Conservation (phyloP, 768 basidiomycete species). For the Strobilomyces dryophilus region DNA sequence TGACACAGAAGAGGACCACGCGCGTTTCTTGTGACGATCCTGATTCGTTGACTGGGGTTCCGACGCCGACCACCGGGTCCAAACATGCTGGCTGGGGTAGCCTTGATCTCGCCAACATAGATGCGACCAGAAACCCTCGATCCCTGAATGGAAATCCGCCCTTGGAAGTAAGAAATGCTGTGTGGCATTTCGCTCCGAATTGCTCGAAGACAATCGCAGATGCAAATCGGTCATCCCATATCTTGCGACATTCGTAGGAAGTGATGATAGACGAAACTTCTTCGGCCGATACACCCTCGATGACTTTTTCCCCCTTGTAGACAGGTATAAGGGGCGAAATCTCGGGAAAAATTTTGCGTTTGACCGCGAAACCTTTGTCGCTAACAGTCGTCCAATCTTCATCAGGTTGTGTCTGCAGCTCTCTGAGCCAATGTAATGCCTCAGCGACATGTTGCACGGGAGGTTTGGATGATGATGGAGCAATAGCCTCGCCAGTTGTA, state of each 20-base stretch:
- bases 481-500: conserved; percentile 33
- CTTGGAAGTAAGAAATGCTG: conserved; percentile 68
- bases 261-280: conserved; percentile 76
- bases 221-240: conserved; percentile 87
- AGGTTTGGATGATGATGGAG: conserved; percentile 52
- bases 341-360: conserved; percentile 70
- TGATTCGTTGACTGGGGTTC: conserved; percentile 16
- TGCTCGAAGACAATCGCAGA: conserved; percentile 66
- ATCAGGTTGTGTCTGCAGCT: conserved; percentile 55
- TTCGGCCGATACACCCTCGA: conserved; percentile 91
- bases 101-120: conserved; percentile 61
- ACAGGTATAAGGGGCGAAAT: conserved; percentile 81
- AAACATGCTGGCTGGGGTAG: conserved; percentile 34
- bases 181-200: conserved; percentile 71
- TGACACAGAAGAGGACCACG: conserved; percentile 76
- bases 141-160: conserved; percentile 89
- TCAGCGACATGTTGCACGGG: conserved; percentile 83
- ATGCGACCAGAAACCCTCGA: conserved; percentile 79
- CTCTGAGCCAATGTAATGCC: conserved; percentile 75
- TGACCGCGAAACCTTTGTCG: conserved; percentile 72
- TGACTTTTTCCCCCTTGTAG: conserved; percentile 84
- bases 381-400: conserved; percentile 74
- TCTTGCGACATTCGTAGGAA: conserved; percentile 65
- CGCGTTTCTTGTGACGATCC: conserved; percentile 40
- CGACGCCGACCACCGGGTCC: conserved; percentile 38